Base-by-base conservation (phyloP, 169 alveolate species). In the Plasmodium relictum region DNA sequence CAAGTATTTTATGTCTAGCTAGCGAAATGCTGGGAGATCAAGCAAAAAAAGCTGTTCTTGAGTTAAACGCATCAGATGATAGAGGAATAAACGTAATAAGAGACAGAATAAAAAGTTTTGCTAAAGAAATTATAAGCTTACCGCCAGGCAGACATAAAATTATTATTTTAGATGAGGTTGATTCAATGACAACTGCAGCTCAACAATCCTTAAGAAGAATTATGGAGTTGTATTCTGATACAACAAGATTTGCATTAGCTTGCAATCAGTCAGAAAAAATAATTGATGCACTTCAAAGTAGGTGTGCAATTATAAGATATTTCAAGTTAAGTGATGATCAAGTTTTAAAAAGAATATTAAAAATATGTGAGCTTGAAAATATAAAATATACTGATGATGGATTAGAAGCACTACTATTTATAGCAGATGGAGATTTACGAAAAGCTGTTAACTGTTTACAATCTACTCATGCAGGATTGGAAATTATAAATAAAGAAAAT, bases 1-100 rank as follows among this genome's bases (percentile, higher is more conserved):
- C 99, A 45, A 96, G 99, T 74, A 98, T 99, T 10, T 97, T 97
- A 71, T 98, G 99, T 88, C 93, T 99, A 89, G 99, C 99, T 6
- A 95, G 98, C 72, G 97, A 96, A 91, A 93, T 98, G 96, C 96
- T 99, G 44, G 98, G 99, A 20, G 41, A 42, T 66, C 95, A 92
- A 74, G 93, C 92, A 70, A 95, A 94, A 88, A 95, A 95, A 76
- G 99, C 99, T 22, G 99, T 97, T 45, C 91, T 98, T 59, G 99
- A 99, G 94, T 95, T 98, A 63, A 99, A 99, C 83, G 99, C 99
- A 18, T 98, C 99, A 4, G 99, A 99, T 89, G 99, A 98, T 83
- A 92, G 99, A 86, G 99, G 99, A 7, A 98, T 99, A 26, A 99
- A 98, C 56, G 99, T 98, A 2, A 99, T 99, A 42, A 94, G 99